A percentile compares a stretch with the other conserved stretches of the same genome.
Evolutionary conservation across 306 rosid species (phyloP).

Genomic region (Quercus rubra): DNA sequence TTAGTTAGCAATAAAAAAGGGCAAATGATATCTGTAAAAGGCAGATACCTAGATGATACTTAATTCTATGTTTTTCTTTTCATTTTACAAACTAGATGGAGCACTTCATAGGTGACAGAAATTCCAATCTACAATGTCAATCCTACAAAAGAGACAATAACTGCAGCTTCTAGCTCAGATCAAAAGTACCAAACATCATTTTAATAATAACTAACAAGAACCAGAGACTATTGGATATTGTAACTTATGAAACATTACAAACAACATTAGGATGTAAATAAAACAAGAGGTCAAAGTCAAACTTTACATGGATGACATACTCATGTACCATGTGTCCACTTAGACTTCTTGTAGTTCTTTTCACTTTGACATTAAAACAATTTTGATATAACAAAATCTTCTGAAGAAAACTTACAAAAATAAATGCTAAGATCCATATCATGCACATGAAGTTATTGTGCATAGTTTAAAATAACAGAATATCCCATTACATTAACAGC

Average conservation of each 20-base stretch:
- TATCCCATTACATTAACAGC: background rate
- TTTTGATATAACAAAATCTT: background rate
- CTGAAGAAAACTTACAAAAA: background rate
- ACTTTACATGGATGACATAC: background rate
- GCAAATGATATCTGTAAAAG: slow-evolving; percentile 19
- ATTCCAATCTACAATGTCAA: background rate
- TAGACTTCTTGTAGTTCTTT: background rate
- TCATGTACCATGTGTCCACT: background rate
- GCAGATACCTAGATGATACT: slow-evolving; percentile 1
- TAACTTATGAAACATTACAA: background rate
- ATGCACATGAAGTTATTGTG: background rate
- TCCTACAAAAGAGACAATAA: background rate
- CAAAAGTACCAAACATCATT: background rate
- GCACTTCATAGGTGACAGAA: background rate
- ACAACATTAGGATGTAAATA: background rate
- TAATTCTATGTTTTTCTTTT: background rate
- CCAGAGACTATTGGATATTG: background rate
- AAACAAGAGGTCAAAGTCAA: background rate
- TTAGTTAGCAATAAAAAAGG: slow-evolving; percentile 25
- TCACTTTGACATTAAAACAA: background rate
- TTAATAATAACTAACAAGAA: background rate
- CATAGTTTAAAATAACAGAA: too few species aligned
- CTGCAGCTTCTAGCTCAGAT: background rate
- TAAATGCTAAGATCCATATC: background rate
- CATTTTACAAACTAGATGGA: background rate